Evolutionary conservation across 768 basidiomycete genomes (phyloP), one percentile per base, ranked within the genome.

Genomic region (Mycena alexandri): DNA sequence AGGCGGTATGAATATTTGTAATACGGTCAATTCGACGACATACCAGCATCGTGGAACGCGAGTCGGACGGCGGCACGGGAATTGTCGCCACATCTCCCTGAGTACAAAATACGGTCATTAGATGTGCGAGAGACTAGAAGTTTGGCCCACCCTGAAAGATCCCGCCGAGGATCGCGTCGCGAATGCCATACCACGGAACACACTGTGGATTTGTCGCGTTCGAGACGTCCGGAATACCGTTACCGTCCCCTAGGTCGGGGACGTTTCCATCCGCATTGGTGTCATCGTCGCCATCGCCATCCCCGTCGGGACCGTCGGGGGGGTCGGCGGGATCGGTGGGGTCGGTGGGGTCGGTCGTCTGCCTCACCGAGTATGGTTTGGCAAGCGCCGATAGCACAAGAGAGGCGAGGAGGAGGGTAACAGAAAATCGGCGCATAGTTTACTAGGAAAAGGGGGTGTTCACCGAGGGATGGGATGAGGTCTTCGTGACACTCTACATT

Each of bases 31-130:
- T 6, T 38, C n/a, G n/a, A n/a, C n/a, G n/a, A n/a, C 70, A 17
- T 24, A 69, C 70, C 70, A 7, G 70, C 70, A 36, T 72, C 71
- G 53, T 72, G 71, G 52, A 72, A 72, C 14, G 71, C 63, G 5
- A 72, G 21, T 2, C 71, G 57, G 10, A 72, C 62, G 13, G 71
- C 29, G 1, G 54, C 64, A 8, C 71, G 65, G 19, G 71, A 36
- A 0, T 54, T 50, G 29, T 72, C 71, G 12, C 51, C 59, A 25
- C 71, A 72, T 33, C 68, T 33, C 21, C 71, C 71, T 69, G 29
- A 9, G 38, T 21, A 34, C 22, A 4, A 21, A 8, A 24, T 3
- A 12, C 50, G 19, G 4, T 34, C 47, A 25, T 9, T 22, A n/a
- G n/a, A 13, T 14, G 29, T 6, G 29, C 29, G 29, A 3, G 29